Base-by-base conservation (phyloP, 352 stramenopile genomes). In the Phytophthora kernoviae region DNA sequence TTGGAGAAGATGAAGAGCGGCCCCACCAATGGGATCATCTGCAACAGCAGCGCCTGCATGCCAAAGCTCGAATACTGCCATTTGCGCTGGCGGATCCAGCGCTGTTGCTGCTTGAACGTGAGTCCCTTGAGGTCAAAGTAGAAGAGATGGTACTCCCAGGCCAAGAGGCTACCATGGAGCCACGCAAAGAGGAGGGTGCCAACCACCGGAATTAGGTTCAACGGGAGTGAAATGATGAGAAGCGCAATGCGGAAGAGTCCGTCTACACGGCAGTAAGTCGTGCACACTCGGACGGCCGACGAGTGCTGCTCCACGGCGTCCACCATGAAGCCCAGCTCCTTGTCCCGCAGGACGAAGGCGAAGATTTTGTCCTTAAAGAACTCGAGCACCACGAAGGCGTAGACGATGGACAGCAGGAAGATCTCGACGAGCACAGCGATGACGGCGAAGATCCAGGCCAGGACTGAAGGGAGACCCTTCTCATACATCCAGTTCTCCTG, bases 1-100 rank as follows among this genome's bases (percentile, higher is more conserved):
- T 88, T 88, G 33, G 70, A 81, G 54, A 88, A 82, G n/a, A 81
- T 62, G 49, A 88, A 86, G 30, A 88, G 48, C 49, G 71, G 61
- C 1, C 76, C 76, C 14, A 88, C 42, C 42, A 81, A 53, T 30
- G 76, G 79, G 18, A 88, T 77, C 63, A 88, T 81, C 40, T 86
- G 74, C 48, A 88, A 59, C 50, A 82, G 66, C 62, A 84, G 51
- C 37, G 70, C 73, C 42, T 83, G 74, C 62, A 80, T 77, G 40
- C 79, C 79, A 48, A 88, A 88, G 34, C 58, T 69, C 34, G 76
- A 65, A 62, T 87, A 88, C 36, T 79, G 51, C 40, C 71, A 24
- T 43, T 72, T 74, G 58, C 61, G 76, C 40, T 64, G 54, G 27
- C 66, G 15, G 30, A 88, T 66, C 54, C 78, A 75, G 21, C 42